Evolutionary conservation across 176 grass and related monocot species (phyloP), one percentile per base, ranked within the genome.

Genomic region (Urochloa ruziziensis): DNA sequence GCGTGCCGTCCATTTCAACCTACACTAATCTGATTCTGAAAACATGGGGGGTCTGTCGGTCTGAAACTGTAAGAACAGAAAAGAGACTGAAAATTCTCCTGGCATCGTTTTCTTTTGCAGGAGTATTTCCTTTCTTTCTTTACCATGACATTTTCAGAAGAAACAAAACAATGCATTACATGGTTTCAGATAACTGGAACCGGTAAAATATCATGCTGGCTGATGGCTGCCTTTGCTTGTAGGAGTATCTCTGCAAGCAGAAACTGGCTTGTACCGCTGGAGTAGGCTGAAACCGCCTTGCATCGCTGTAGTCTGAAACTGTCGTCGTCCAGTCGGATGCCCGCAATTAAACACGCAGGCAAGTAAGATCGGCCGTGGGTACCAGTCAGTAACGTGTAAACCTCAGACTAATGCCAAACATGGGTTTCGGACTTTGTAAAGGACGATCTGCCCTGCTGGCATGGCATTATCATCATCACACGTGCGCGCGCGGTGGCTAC

Each of bases 1-100:
- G 71, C 71, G 64, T 79, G 79, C 79, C 49, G 84, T 86, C 66
- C 73, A 83, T 78, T 74, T 51, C 84, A 64, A 27, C 6, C 36
- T 17, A 59, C 66, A 47, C 10, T 63, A 43, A 67, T 82, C 78
- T 67, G 30, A 10, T 27, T 60, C 19, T 66, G 1, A 37, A 4
- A 71, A 44, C 25, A 21, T 9, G 12, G 11, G n/a, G 5, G 37
- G 2, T 39, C 29, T 67, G n/a, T 72, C 35, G 60, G 73, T 17
- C 29, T 67, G 74, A n/a, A 67, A 71, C 17, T 73, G 48, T 27
- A 49, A 83, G 60, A 84, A 36, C 25, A 83, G 46, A 80, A 70
- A 47, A 53, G 32, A 17, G n/a, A 85, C 43, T 62, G 52, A 19
- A 19, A 72, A 62, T 37, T 65, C 72, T 71, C 51, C 2, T 3